Evolutionary conservation across 2,329 filamentous ascomycete species (phyloP), one percentile per base, ranked within the genome.

Genomic region (Ophioceras dolichostomum): DNA sequence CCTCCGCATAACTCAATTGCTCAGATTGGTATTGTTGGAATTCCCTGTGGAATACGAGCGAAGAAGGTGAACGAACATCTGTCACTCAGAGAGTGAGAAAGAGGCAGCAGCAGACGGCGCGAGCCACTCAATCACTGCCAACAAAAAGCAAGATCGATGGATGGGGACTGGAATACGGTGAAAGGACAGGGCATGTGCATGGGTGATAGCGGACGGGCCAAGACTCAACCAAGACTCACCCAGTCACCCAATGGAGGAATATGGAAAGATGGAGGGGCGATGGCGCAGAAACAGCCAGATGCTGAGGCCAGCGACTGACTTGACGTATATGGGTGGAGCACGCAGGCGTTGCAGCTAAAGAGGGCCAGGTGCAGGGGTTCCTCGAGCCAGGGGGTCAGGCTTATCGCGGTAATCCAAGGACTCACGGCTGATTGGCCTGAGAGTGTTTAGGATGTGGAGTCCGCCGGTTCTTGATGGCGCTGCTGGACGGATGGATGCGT

Each of bases 331-430:
- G 18, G 13, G 30, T 13, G 30, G 30, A 18, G 16, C 12, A 18
- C 8, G 30, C 17, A 12, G 30, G 17, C 14, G 30, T 32, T 16
- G n/a, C 30, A 16, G 14, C 16, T 32, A 18, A 16, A 32, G 30
- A 32, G 17, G 17, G 14, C 12, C 17, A 17, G 14, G 16, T 16
- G 30, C 14, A 32, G 17, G 30, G 30, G 14, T 18, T 18, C 30
- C 17, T 14, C 30, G 14, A 16, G 17, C 14, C 30, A 32, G 17
- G 30, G 30, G 22, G 12, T 20, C 30, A 32, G 30, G 30, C 30
- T 32, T 32, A 32, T 32, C 30, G 30, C 17, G 30, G 30, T 20
- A 32, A 32, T 32, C 30, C 30, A 17, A 12, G 30, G 30, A 20
- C 5, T 12, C 18, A 6, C 12, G 6, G 30, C 17, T 20, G 14